Percentiles rank a stretch among this genome's conserved stretches.
These are phyloP conservation scores for Astrothelium macrocarpum DNA, from an alignment of 495 filamentous ascomycete species.

Conservation along the genomic window DNA sequence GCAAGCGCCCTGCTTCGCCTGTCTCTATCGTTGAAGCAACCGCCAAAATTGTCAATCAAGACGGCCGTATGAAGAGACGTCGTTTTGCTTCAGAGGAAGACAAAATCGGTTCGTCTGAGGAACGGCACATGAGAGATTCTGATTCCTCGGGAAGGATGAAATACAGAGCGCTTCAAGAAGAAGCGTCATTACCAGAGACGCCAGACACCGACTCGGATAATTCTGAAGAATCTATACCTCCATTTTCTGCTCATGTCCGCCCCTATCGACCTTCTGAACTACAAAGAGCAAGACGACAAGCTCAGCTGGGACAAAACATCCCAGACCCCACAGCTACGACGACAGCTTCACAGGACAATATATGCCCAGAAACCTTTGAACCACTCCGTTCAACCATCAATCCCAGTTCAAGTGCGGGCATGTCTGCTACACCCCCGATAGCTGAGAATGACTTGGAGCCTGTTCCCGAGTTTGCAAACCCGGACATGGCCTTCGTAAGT, in stretches of 20 bases:
- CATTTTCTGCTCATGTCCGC: not conserved
- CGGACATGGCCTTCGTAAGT: not conserved
- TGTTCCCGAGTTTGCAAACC: slow-evolving; percentile 8
- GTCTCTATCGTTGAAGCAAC: slow-evolving; percentile 48
- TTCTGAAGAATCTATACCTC: slow-evolving; percentile 21
- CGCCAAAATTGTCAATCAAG: slow-evolving; percentile 39
- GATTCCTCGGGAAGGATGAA: not conserved
- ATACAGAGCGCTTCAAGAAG: not conserved
- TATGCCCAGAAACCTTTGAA: not conserved
- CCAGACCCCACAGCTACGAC: not conserved
- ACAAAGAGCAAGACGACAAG: not conserved
- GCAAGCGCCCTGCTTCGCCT: slow-evolving; percentile 48
- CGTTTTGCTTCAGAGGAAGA: slow-evolving; percentile 11
- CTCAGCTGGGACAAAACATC: not conserved
- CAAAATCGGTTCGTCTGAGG: not conserved
- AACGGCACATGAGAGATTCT: not conserved
- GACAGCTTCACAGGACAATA: not conserved
- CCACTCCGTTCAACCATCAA: slow-evolving; percentile 4
- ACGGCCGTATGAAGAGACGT: slow-evolving; percentile 30
- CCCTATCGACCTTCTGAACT: not conserved
- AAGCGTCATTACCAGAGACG: not conserved
- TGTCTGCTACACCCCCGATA: slow-evolving; percentile 34
- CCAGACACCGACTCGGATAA: slow-evolving; percentile 5
- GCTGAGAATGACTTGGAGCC: slow-evolving; percentile 31
- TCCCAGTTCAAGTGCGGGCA: slow-evolving; percentile 14